Evolutionary conservation across 169 alveolate genomes (phyloP).

Genomic region (Plasmodium reichenowi): DNA sequence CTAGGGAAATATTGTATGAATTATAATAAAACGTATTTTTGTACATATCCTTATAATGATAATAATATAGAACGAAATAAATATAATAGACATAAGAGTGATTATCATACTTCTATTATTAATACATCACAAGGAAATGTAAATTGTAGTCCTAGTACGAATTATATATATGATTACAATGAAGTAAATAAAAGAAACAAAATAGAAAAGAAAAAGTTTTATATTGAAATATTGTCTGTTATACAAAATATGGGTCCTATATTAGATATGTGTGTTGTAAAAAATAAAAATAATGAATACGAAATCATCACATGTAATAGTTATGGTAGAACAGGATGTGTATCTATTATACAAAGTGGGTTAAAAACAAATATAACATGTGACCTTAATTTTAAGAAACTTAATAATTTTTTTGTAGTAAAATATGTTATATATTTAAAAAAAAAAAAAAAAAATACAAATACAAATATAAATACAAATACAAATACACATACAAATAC

Average conservation of each 20-base stretch:
- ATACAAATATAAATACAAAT: background rate
- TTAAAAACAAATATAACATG: constrained; percentile 55
- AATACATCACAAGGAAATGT: background rate
- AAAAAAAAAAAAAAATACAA: background rate
- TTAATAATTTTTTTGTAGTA: constrained; percentile 49
- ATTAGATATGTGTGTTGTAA: constrained; percentile 56
- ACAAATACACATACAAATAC: background rate
- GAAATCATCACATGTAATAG: constrained; percentile 74
- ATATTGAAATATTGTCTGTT: constrained; percentile 56
- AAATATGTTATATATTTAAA: constrained; percentile 62
- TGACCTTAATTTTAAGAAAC: constrained; percentile 14
- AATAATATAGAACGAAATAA: background rate
- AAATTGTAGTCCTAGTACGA: background rate
- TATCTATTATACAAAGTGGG: constrained; percentile 65
- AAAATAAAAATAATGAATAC: constrained; percentile 36
- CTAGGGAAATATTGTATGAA: background rate
- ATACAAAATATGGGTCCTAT: constrained; percentile 75
- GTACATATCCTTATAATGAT: background rate
- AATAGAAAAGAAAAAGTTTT: constrained; percentile 44
- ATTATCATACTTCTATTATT: background rate
- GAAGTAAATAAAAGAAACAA: background rate
- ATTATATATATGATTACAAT: background rate
- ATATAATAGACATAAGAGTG: background rate
- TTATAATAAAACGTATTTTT: background rate
- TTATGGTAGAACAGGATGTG: constrained; percentile 72